These are phyloP conservation scores for Polychaeton citri DNA, from an alignment of 2,329 filamentous ascomycete species.

Conservation along the genomic window DNA sequence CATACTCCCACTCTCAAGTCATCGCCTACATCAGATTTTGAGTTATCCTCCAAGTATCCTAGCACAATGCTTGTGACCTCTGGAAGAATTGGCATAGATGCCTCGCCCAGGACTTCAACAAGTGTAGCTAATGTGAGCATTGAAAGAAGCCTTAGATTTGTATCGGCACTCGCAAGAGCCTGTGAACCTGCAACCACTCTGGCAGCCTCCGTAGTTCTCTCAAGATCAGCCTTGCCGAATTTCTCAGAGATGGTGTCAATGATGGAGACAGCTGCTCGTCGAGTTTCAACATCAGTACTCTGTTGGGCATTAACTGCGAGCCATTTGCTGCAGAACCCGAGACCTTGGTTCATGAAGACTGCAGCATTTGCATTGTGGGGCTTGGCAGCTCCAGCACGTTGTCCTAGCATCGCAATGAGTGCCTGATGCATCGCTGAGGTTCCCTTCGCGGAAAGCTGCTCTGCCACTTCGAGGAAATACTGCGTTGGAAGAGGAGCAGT, in stretches of 20 bases:
- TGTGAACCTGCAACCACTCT: constrained; percentile 61
- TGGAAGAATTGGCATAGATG: constrained; percentile 72
- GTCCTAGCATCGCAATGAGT: constrained; percentile 67
- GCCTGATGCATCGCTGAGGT: constrained; percentile 62
- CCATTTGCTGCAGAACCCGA: not conserved
- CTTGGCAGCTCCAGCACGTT: constrained; percentile 61
- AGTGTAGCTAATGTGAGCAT: constrained; percentile 79
- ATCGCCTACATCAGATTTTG: constrained; percentile 16
- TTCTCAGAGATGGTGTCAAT: constrained; percentile 89
- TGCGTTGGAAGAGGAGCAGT: constrained; percentile 69
- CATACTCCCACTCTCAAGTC: constrained; percentile 53
- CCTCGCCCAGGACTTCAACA: constrained; percentile 75
- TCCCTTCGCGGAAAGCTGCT: constrained; percentile 63
- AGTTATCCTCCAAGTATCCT: constrained; percentile 50
- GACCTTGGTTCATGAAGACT: constrained; percentile 36
- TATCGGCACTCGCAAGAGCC: constrained; percentile 51
- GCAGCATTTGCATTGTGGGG: constrained; percentile 60
- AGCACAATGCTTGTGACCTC: constrained; percentile 60
- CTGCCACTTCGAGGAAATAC: constrained; percentile 81
- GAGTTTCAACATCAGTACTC: constrained; percentile 19
- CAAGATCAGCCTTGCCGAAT: constrained; percentile 82
- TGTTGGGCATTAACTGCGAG: not conserved
- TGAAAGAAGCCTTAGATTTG: constrained; percentile 59
- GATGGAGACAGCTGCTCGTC: constrained; percentile 75
- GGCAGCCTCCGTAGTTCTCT: constrained; percentile 62